A percentile compares a stretch with the other conserved stretches of the same genome.
Conservation (phyloP, 2,329 filamentous ascomycete species). For the Cordyceps javanica region DNA sequence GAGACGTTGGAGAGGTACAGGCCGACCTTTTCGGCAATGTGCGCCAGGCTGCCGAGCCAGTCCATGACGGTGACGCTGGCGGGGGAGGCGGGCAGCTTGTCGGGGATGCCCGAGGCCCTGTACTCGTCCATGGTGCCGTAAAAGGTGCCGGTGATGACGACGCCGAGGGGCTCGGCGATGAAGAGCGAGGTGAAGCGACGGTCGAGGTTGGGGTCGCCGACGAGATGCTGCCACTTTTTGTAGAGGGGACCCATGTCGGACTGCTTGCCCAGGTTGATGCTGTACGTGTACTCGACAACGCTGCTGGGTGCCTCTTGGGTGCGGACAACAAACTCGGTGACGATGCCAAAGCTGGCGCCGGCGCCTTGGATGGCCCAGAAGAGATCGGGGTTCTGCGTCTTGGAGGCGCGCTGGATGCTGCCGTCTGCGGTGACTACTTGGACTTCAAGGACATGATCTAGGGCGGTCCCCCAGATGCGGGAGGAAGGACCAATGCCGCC, state of each 20-base stretch:
- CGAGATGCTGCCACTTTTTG: slow-evolving; percentile 52
- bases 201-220: slow-evolving; percentile 48
- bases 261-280: slow-evolving; percentile 42
- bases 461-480: slow-evolving; percentile 50
- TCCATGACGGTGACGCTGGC: slow-evolving; percentile 47
- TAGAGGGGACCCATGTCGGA: slow-evolving; percentile 43
- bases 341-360: slow-evolving; percentile 49
- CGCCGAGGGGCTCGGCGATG: slow-evolving; percentile 46
- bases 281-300: slow-evolving; percentile 55
- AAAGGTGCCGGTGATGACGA: slow-evolving; percentile 53
- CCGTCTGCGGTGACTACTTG: slow-evolving; percentile 53
- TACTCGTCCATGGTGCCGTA: slow-evolving; percentile 55
- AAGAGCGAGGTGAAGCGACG: slow-evolving; percentile 54
- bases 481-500: slow-evolving; percentile 54
- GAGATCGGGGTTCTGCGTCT: slow-evolving; percentile 43
- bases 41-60: slow-evolving; percentile 55
- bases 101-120: slow-evolving; percentile 41
- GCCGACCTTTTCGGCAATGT: slow-evolving; percentile 43
- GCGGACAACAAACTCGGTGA: slow-evolving; percentile 50
- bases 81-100: slow-evolving; percentile 37
- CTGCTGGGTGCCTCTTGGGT: slow-evolving; percentile 50
- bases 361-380: slow-evolving; percentile 54
- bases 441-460: slow-evolving; percentile 50
- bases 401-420: slow-evolving; percentile 40
- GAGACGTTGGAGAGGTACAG: slow-evolving; percentile 42